Base-by-base conservation (phyloP, 352 stramenopile genomes). In the Globisporangium rhizosaccharum region DNA sequence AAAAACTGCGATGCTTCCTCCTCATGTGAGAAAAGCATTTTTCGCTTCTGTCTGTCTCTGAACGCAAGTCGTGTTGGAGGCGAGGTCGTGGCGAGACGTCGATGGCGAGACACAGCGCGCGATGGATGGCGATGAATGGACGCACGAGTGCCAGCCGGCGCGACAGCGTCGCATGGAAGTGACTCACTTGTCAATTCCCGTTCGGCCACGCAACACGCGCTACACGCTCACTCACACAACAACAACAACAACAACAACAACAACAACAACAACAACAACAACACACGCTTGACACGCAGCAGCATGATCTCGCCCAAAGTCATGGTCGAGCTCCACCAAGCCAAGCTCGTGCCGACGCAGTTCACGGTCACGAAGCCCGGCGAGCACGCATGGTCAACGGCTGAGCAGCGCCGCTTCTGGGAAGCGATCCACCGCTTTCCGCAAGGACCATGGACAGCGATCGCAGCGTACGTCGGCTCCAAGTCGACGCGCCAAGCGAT, bases 401-500 rank as follows among this genome's bases (percentile, higher is more conserved):
- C 65, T 20, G 75, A 84, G 56, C 72, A 82, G 53, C 67, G 69
- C 30, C 72, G 72, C 39, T 84, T 84, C 52, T 84, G 75, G 75
- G 72, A 84, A 33, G 77, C 74, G 41, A 78, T 87, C 57, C 68
- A 82, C 51, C 63, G 67, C 23, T 85, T 85, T 58, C 77, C 77
- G 25, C 75, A 85, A 45, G 77, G 77, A 0, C 77, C 77, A 10
- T 87, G 77, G 77, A 85, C 76, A 18, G 71, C 69, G 39, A 84
- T 87, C 57, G 77, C 77, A 28, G 74, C 64, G 51, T 82, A 81
- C 61, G 68, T 88, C 39, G 73, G 75, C 54, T 82, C 78, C 56
- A 82, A 82, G 39, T 83, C 75, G 1, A 85, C 76, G 11, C 78
- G 78, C 39, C 78, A 88, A 65, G 77, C 78, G 15, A 85, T 86